These are phyloP conservation scores for Quercus tomentella DNA, from an alignment of 331 rosid genomes.

Conservation along the genomic window DNA sequence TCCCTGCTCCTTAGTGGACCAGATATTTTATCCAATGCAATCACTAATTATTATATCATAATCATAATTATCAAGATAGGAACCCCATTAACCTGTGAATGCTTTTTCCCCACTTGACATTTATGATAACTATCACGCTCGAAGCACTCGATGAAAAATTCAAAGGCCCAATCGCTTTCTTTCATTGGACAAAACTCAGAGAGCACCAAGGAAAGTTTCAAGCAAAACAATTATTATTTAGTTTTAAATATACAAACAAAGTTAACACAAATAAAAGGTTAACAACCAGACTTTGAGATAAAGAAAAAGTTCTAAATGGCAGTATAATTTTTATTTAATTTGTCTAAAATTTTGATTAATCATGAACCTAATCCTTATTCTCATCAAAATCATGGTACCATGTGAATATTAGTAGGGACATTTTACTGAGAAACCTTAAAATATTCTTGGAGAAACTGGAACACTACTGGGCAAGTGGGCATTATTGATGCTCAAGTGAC, in stretches of 20 bases:
- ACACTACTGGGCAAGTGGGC: conserved; percentile 31
- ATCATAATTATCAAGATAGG: conserved; percentile 8
- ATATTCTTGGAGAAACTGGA: conserved; percentile 20
- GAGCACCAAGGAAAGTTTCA: not conserved
- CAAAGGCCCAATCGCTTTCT: not conserved
- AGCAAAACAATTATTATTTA: conserved; percentile 7
- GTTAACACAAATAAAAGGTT: conserved; percentile 4
- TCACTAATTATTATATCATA: conserved; percentile 29
- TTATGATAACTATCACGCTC: not conserved
- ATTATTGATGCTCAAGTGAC: conserved; percentile 47
- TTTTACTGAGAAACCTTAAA: conserved; percentile 24
- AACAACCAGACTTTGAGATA: conserved; percentile 26
- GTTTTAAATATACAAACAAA: conserved; percentile 13
- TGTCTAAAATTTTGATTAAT: conserved; percentile 29
- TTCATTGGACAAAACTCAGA: conserved; percentile 9
- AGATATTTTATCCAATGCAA: conserved; percentile 1
- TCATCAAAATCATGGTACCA: conserved; percentile 55
- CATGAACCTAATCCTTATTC: conserved; percentile 48
- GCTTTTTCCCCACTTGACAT: not conserved
- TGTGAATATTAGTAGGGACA: conserved; percentile 32
- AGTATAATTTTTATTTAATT: conserved; percentile 19
- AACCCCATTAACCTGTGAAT: conserved; percentile 1
- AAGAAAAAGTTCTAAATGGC: conserved; percentile 1
- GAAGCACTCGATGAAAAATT: not conserved
- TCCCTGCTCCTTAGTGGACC: not conserved